Conservation (phyloP, 441 rosid genomes). For the Pelargonium australe region DNA sequence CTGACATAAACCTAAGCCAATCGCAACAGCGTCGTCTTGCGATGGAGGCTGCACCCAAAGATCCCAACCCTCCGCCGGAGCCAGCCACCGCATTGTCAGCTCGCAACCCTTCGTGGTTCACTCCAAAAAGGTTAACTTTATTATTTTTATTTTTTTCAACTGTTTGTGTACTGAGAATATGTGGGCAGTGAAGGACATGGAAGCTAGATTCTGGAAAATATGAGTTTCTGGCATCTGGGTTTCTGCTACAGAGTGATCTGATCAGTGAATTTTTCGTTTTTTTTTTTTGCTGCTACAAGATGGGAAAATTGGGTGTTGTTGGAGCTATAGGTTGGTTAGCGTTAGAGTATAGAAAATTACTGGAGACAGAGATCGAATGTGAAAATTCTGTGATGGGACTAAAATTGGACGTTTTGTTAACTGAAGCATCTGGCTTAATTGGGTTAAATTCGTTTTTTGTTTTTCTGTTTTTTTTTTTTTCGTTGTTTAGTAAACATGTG, state of each 20-base stretch:
- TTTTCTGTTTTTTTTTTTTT: too few species aligned
- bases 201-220: not conserved
- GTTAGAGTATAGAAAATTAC: too few species aligned
- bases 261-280: not conserved
- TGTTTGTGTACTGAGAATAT: not conserved
- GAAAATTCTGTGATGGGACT: too few species aligned
- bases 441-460: too few species aligned
- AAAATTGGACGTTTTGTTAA: too few species aligned
- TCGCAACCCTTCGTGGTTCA: conserved; percentile 6
- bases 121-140: conserved; percentile 1
- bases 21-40: conserved; percentile 7
- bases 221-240: not conserved
- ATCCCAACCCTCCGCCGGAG: not conserved
- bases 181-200: not conserved
- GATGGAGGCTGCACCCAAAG: not conserved
- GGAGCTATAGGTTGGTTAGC: too few species aligned
- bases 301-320: too few species aligned
- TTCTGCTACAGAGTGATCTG: not conserved
- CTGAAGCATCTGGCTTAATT: too few species aligned
- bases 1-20: not conserved
- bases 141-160: not conserved
- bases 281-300: not conserved
- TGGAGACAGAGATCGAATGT: too few species aligned
- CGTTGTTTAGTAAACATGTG: too few species aligned
- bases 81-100: not conserved